Evolutionary conservation across 306 rosid genomes (phyloP), one percentile per base, ranked within the genome.

Genomic region (Sicyos edulis): DNA sequence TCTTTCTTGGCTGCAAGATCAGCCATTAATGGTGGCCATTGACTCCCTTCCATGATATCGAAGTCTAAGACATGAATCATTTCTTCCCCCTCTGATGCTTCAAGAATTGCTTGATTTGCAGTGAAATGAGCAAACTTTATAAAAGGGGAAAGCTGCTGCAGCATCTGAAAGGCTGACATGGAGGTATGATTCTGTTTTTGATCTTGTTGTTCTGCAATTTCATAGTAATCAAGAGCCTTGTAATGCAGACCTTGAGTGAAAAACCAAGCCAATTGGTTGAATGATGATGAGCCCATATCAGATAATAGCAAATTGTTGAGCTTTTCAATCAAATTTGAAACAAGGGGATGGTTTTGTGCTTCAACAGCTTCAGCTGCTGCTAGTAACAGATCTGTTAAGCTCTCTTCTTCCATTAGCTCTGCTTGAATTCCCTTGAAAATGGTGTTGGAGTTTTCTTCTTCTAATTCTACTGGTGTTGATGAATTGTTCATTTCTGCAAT

Each of bases 291-390:
- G 0, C 56, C 72, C 55, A 55, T 53, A 47, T 75, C 52, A 24
- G 65, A 62, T 45, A 72, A 78, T 29, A 65, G 54, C 49, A 77
- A 60, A 49, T 67, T 26, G 74, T 78, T 75, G 2, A 88, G 86
- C 78, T 81, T 82, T 62, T 76, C 66, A 12, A 86, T 78, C 57
- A 72, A 12, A 12, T 73, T 71, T 9, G 77, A 80, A 76, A 83
- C 88, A 29, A 86, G 77, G 29, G 32, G 6, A 69, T 76, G 80
- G 59, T 88, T 86, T 54, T 79, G 85, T 54, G 87, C 82, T 79
- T 86, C 87, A 77, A 86, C 85, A 60, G 95, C 95, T 78, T 88
- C 88, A 73, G 95, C 95, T 77, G 85, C 90, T 60, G 75, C 74
- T 75, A 86, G 54, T 72, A 88, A 75, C n/a, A 88, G 86, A 84